Percentiles rank a stretch among this genome's conserved stretches.
phyloP scores from a whole-genome alignment of 31 red algal species.

The Odonthalia washingtoniensis region DNA sequence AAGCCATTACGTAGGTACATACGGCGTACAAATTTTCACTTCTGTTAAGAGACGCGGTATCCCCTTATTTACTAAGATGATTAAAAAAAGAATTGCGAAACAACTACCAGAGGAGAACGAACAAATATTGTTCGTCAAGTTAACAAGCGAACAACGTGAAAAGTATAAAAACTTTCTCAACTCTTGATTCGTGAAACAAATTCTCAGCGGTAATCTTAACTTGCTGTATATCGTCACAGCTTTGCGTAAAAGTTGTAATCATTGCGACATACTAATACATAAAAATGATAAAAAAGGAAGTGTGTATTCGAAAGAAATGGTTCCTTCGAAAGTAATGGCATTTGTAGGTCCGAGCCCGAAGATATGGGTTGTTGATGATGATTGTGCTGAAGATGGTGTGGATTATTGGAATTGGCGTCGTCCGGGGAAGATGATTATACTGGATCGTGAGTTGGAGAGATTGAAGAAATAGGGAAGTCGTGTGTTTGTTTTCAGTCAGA shows the following conservation, averaged over 20 bases:
- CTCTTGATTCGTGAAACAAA: constrained; percentile 81
- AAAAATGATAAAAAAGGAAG: constrained; percentile 58
- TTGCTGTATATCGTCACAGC: constrained; percentile 88
- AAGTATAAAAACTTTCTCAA: constrained; percentile 83
- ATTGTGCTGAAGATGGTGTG: constrained; percentile 34
- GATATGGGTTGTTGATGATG: constrained; percentile 23
- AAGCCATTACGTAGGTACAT: no score
- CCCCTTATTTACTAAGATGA: constrained; percentile 90
- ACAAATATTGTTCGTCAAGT: no score
- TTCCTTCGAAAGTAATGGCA: no score
- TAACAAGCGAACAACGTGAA: constrained; percentile 80
- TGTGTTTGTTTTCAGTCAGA: constrained; percentile 97
- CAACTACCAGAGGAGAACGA: no score
- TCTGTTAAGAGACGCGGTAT: constrained; percentile 81
- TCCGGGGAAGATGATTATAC: constrained; percentile 86
- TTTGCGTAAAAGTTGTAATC: constrained; percentile 98
- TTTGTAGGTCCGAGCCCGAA: no score
- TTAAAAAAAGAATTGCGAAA: constrained; percentile 96
- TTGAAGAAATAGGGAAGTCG: constrained; percentile 76
- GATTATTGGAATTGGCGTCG: constrained; percentile 81
- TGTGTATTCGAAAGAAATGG: no score
- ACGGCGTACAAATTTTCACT: constrained; percentile 96
- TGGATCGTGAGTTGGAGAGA: constrained; percentile 72
- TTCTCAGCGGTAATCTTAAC: constrained; percentile 84
- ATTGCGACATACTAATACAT: constrained; percentile 81